Base-by-base conservation (phyloP, 805 yeast species). In the Sugiyamaella valdiviana region DNA sequence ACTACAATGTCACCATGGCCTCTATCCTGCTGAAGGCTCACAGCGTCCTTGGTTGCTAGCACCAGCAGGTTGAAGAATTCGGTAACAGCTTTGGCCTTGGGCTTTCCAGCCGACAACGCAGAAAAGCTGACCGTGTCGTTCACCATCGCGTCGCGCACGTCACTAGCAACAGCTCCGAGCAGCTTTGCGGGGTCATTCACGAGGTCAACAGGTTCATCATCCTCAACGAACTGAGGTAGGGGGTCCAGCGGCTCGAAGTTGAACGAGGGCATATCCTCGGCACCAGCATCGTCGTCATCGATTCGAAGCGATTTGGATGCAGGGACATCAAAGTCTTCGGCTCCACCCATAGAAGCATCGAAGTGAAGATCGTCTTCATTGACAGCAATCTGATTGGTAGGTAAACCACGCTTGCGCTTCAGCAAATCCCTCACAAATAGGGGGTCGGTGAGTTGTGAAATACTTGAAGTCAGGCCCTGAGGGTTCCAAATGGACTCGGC, bases 21-120 rank as follows among this genome's bases (percentile, higher is more conserved):
- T 36, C 68, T 69, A 6, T 73, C 71, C 67, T 87, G 95, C 35
- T 77, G 66, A 38, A 88, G 64, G 14, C 70, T 68, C 41, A 89
- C 68, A 46, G 91, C 82, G 56, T 83, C 89, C 40, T 79, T 73
- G 5, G 93, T 82, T 1, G 95, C 95, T 49, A 89, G 71, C 2
- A 88, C 91, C 56, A 89, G 71, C 62, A 89, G 63, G 62, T 89
- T 95, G 59, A 88, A 89, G 65, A 89, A 89, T 46, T 85, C 73
- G 57, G 79, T 75, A 2, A 87, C 79, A 17, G 88, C 86, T 57
- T 82, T 82, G 55, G 73, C 69, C 59, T 75, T 74, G 50, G 70
- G 70, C 51, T 2, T 24, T 41, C 42, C 52, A 7, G 42, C 44
- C 5, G 44, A 22, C 24, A 54, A 23, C 6, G 35, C 41, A 6